Percentiles rank a stretch among this genome's conserved stretches.
These are phyloP conservation scores for Aplosporella prunicola DNA, from an alignment of 2,329 filamentous ascomycete species.

Conservation along the genomic window DNA sequence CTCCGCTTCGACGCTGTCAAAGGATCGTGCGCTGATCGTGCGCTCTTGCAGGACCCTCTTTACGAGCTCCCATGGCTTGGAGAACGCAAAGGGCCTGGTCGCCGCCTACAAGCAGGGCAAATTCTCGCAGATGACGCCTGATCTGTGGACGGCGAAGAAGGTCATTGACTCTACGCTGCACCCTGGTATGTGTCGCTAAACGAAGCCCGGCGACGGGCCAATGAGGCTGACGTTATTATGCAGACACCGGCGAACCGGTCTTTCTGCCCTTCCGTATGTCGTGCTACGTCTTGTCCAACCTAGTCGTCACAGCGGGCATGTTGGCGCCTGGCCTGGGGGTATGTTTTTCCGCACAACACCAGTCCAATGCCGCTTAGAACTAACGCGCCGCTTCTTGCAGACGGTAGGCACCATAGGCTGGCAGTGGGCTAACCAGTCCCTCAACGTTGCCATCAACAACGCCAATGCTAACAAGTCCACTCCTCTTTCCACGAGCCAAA, in stretches of 20 bases:
- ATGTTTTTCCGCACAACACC: constrained; percentile 20
- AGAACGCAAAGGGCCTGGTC: constrained; percentile 75
- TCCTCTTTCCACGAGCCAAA: constrained; percentile 67
- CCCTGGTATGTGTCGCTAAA: constrained; percentile 53
- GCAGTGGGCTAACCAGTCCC: constrained; percentile 94
- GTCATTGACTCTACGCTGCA: constrained; percentile 93
- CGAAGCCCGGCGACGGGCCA: constrained; percentile 3
- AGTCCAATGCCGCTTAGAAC: neutral
- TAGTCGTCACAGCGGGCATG: constrained; percentile 95
- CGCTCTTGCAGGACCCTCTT: constrained; percentile 62
- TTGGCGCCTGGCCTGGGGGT: constrained; percentile 77
- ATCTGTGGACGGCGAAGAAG: constrained; percentile 94
- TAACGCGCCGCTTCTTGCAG: constrained; percentile 27
- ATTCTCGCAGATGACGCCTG: constrained; percentile 70
- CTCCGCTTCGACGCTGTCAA: neutral
- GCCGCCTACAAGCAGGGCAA: constrained; percentile 80
- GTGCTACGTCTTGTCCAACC: constrained; percentile 82
- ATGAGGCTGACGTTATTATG: constrained; percentile 14
- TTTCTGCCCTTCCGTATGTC: constrained; percentile 97
- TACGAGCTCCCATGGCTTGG: constrained; percentile 66
- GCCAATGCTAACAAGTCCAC: constrained; percentile 98
- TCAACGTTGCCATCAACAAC: constrained; percentile 96
- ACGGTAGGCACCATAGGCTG: constrained; percentile 80
- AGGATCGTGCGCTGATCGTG: neutral
- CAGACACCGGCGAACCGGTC: constrained; percentile 87